Conservation (phyloP, 2,329 filamentous ascomycete genomes). For the Phaeosphaeriaceae sp. region DNA sequence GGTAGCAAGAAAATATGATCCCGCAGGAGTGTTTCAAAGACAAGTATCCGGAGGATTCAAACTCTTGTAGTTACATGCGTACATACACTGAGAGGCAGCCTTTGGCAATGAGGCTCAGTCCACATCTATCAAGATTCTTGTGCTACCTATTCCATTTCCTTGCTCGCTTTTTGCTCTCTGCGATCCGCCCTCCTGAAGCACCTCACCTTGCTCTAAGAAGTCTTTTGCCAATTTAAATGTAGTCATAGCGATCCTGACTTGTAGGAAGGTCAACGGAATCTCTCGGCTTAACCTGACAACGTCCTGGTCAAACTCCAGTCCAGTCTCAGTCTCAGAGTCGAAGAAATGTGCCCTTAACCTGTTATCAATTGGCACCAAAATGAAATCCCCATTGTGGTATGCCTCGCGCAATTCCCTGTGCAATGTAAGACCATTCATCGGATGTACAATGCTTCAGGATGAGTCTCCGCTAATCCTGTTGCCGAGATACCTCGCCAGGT, state of each 20-base stretch:
- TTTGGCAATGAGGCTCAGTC: too few relatives aligned
- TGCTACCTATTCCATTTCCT: not conserved
- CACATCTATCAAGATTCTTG: too few relatives aligned
- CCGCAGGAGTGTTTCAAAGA: slow-evolving; percentile 41
- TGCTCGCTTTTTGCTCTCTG: not conserved
- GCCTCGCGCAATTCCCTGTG: not conserved
- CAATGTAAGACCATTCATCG: not conserved
- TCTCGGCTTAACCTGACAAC: not conserved
- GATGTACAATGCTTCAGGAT: not conserved
- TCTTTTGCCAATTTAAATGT: not conserved
- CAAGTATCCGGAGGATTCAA: slow-evolving; percentile 44
- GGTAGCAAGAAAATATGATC: slow-evolving; percentile 40
- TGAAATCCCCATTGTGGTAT: not conserved
- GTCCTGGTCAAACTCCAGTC: not conserved
- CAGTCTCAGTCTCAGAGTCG: not conserved
- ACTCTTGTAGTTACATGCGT: slow-evolving; percentile 6
- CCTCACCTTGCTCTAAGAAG: not conserved
- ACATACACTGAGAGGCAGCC: not conserved
- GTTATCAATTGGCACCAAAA: not conserved
- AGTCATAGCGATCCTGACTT: not conserved
- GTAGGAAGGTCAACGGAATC: not conserved
- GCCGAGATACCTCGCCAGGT: not conserved
- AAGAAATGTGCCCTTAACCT: not conserved
- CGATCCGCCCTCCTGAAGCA: not conserved
- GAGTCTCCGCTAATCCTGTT: not conserved